Evolutionary conservation across 805 yeast genomes (phyloP).

Genomic region (Yarrowia deformans): DNA sequence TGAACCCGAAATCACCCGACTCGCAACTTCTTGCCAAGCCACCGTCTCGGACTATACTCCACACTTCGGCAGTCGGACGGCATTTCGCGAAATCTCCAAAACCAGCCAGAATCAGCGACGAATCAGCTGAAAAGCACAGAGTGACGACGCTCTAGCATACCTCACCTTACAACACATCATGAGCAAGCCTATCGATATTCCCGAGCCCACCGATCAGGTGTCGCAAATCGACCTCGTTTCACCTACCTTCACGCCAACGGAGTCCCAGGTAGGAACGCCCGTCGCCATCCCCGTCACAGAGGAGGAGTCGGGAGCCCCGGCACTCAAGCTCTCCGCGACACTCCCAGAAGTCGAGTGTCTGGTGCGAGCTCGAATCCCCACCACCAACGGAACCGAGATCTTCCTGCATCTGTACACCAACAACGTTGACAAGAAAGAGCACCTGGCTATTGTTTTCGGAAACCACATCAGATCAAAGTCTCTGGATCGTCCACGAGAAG

Average conservation of each 20-base stretch:
- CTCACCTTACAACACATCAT: background rate
- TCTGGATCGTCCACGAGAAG: conserved; percentile 64
- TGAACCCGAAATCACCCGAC: background rate
- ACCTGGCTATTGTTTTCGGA: conserved; percentile 95
- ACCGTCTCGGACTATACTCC: conserved; percentile 7
- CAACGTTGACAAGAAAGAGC: conserved; percentile 89
- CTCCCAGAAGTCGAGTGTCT: conserved; percentile 85
- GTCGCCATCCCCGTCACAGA: conserved; percentile 40
- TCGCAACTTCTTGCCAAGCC: background rate
- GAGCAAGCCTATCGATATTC: conserved; percentile 32
- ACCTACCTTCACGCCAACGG: conserved; percentile 39
- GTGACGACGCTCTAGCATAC: background rate
- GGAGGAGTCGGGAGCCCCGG: conserved; percentile 26
- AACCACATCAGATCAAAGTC: conserved; percentile 83
- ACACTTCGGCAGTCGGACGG: conserved; percentile 23
- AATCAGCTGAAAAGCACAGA: background rate
- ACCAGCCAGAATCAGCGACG: background rate
- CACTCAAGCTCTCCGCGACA: conserved; percentile 44
- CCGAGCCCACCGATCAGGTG: conserved; percentile 13
- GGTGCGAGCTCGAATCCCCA: conserved; percentile 95
- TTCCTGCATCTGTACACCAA: conserved; percentile 89
- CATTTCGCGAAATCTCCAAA: background rate
- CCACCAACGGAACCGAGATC: conserved; percentile 93
- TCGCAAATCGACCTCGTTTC: conserved; percentile 32
- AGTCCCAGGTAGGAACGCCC: conserved; percentile 37